Conservation (phyloP, 192 early-diverging fungal species). For the Nowakowskiella sp. region DNA sequence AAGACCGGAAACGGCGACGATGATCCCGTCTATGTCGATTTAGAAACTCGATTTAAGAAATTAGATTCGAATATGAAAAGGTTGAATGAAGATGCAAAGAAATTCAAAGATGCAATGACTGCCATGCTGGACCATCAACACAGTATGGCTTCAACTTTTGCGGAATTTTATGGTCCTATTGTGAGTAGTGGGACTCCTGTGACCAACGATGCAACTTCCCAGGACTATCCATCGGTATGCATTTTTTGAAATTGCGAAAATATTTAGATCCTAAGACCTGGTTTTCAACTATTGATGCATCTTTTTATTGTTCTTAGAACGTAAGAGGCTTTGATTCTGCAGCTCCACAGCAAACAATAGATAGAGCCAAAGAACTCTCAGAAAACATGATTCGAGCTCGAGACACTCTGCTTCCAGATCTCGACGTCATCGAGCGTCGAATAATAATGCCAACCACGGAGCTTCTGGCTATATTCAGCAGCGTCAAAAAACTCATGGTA, state of each 20-base stretch:
- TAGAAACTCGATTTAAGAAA: conserved; percentile 52
- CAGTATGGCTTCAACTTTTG: conserved; percentile 45
- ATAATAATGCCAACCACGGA: conserved; percentile 77
- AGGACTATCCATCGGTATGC: too few species aligned
- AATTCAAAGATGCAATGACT: conserved; percentile 51
- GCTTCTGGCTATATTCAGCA: conserved; percentile 62
- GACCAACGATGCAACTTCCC: too few species aligned
- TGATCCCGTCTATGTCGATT: conserved; percentile 47
- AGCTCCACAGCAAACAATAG: conserved; percentile 14
- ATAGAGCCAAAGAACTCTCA: conserved; percentile 43
- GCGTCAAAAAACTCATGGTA: conserved; percentile 72
- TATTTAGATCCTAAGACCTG: too few species aligned
- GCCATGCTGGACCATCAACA: conserved; percentile 53
- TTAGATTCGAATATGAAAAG: conserved; percentile 48
- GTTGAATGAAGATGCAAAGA: conserved; percentile 56
- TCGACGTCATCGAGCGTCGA: conserved; percentile 63
- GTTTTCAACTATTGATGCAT: too few species aligned
- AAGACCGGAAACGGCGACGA: conserved; percentile 44
- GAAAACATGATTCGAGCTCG: conserved; percentile 38
- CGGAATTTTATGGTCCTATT: conserved; percentile 48
- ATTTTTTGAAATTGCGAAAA: too few species aligned
- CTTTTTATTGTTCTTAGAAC: too few species aligned
- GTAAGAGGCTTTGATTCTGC: neutral
- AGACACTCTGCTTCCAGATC: conserved; percentile 53
- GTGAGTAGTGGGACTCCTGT: too few species aligned